Base-by-base conservation (phyloP, 2,329 filamentous ascomycete genomes). In the Aspergillus quadrilineatus region DNA sequence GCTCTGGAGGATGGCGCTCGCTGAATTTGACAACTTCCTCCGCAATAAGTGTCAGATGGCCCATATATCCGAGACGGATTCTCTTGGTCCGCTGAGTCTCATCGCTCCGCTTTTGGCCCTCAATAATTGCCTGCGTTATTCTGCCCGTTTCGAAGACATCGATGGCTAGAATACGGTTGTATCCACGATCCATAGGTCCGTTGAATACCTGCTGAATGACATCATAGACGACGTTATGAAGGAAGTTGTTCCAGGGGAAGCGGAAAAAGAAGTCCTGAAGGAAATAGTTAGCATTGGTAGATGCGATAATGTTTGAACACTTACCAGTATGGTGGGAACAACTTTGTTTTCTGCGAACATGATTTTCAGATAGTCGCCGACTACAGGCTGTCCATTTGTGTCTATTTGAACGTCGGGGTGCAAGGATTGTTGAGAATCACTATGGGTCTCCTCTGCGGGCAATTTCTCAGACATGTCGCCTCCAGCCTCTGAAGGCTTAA, bases 181-280 rank as follows among this genome's bases (percentile, higher is more conserved):
- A 97, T 29, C 94, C 92, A 58, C 92, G 89, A 65, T 97, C 93
- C 89, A 99, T 96, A 0, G 92, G 92, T 7, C 94, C 94, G 70
- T 99, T 99, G 75, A 99, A 97, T 1, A 99, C 94, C 78, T 99
- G 94, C 73, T 99, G 94, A 43, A 99, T 90, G 68, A 99, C 92
- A 73, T 99, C 94, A 71, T 99, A 99, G 47, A 99, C 94, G 43
- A 99, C 94, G 69, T 99, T 99, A 76, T 99, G 94, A 44, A 99
- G 82, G 70, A 99, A 99, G 73, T 99, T 99, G 75, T 99, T 99
- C 94, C 94, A 99, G 1, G 94, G 93, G 69, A 97, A 99, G 58
- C 89, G 86, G 79, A 99, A 99, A 77, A 99, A 99, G 79, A 97
- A 97, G 56, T 92, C 90, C 91, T 95, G 28, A 17, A 26, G 36